A percentile compares a stretch with the other conserved stretches of the same genome.
Evolutionary conservation across 371 early-diverging fungal species (phyloP).

Genomic region (Fennellomyces sp.): DNA sequence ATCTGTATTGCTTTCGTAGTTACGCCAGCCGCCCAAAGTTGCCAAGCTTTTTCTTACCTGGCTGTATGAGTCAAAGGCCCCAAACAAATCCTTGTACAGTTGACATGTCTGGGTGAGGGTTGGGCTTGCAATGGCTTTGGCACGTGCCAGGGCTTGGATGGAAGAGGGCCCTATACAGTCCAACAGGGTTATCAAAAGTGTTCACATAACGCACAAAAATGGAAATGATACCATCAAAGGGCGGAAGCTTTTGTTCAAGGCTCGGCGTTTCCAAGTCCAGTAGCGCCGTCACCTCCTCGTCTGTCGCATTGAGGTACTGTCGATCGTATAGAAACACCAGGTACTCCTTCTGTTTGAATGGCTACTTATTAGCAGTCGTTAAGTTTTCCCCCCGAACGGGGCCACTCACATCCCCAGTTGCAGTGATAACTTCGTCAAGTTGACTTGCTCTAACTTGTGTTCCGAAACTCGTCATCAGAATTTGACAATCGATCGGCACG

Average conservation of each 20-base stretch:
- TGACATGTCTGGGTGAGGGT: slow-evolving; percentile 19
- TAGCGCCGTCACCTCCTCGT: slow-evolving; percentile 27
- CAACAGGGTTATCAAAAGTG: not conserved
- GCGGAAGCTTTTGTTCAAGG: slow-evolving; percentile 30
- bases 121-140: slow-evolving; percentile 9
- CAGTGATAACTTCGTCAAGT: slow-evolving; percentile 46
- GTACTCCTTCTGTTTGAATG: slow-evolving; percentile 38
- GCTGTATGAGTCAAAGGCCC: slow-evolving; percentile 32
- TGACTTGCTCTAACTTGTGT: slow-evolving; percentile 57
- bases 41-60: slow-evolving; percentile 24
- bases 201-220: slow-evolving; percentile 5
- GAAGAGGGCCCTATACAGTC: slow-evolving; percentile 1
- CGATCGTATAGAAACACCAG: slow-evolving; percentile 49
- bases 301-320: slow-evolving; percentile 35
- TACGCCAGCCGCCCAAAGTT: not conserved
- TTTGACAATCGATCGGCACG: slow-evolving; percentile 54
- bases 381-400: too few relatives aligned
- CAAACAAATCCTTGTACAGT: slow-evolving; percentile 24
- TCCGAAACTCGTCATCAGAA: slow-evolving; percentile 66
- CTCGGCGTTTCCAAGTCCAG: slow-evolving; percentile 42
- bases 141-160: not conserved
- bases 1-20: not conserved
- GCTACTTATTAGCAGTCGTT: not conserved
- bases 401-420: slow-evolving; percentile 53
- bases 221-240: slow-evolving; percentile 29